Evolutionary conservation across 306 rosid species (phyloP).

Genomic region (Quercus bicolor): DNA sequence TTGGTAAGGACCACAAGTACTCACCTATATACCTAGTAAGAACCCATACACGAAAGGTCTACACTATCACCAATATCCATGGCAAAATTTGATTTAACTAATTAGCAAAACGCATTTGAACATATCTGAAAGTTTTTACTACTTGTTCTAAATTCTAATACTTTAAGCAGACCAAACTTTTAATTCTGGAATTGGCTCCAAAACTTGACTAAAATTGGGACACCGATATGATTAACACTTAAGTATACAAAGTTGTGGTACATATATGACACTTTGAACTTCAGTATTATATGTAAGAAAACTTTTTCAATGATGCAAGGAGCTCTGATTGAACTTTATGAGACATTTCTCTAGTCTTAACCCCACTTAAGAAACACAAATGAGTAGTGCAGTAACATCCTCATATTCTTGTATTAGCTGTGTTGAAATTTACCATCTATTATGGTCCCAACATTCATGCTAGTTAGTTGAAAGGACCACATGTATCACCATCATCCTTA

Average conservation of each 20-base stretch:
- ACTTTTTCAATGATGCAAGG: neutral
- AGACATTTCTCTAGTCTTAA: slow-evolving; percentile 14
- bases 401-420: slow-evolving; percentile 21
- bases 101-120: no score
- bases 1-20: neutral
- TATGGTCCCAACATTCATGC: slow-evolving; percentile 25
- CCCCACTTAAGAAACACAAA: slow-evolving; percentile 35
- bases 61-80: neutral
- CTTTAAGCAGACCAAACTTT: no score
- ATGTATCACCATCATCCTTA: slow-evolving; percentile 11
- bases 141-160: no score
- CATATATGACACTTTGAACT: neutral
- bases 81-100: no score
- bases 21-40: neutral
- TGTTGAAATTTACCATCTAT: slow-evolving; percentile 13
- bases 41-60: neutral
- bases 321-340: slow-evolving; percentile 5
- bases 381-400: slow-evolving; percentile 9
- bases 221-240: no score
- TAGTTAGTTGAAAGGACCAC: slow-evolving; percentile 28
- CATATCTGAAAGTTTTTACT: no score
- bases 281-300: slow-evolving; percentile 13
- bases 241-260: no score
- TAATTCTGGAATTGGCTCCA: slow-evolving; percentile 4
- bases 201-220: neutral